Evolutionary conservation across 371 early-diverging fungal species (phyloP).

Genomic region (Rhizopus stolonifer): DNA sequence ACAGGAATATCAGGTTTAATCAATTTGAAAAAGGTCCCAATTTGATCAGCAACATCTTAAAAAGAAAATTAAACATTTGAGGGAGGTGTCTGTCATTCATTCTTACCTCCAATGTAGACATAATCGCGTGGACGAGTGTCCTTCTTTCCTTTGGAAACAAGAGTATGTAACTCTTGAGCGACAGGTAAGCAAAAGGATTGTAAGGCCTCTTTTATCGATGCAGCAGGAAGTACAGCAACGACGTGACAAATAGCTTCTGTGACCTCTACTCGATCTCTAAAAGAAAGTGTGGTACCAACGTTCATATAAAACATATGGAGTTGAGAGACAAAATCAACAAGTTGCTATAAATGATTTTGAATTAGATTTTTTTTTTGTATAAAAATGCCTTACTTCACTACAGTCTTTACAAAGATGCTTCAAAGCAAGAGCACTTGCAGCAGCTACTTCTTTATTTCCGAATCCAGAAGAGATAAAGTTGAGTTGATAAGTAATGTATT

Average conservation of each 20-base stretch:
- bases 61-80: neutral
- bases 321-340: conserved; percentile 71
- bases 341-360: conserved; percentile 33
- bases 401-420: conserved; percentile 90
- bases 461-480: conserved; percentile 86
- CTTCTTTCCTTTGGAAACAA: conserved; percentile 42
- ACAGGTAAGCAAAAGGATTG: conserved; percentile 83
- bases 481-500: conserved; percentile 87
- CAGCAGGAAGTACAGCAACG: conserved; percentile 70
- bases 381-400: conserved; percentile 60
- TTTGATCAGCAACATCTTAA: conserved; percentile 51
- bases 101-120: conserved; percentile 46
- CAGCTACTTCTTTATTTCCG: conserved; percentile 79
- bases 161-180: conserved; percentile 61
- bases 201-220: conserved; percentile 64
- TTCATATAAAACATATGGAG: conserved; percentile 78
- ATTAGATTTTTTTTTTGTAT: neutral
- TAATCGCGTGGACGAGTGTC: conserved; percentile 22
- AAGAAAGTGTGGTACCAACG: conserved; percentile 63
- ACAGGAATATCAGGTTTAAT: conserved; percentile 53
- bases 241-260: conserved; percentile 90
- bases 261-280: conserved; percentile 75
- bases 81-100: neutral
- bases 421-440: conserved; percentile 86
- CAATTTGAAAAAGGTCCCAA: conserved; percentile 55